Evolutionary conservation across 2,329 filamentous ascomycete species (phyloP).

Genomic region (Cryphonectria parasitica): DNA sequence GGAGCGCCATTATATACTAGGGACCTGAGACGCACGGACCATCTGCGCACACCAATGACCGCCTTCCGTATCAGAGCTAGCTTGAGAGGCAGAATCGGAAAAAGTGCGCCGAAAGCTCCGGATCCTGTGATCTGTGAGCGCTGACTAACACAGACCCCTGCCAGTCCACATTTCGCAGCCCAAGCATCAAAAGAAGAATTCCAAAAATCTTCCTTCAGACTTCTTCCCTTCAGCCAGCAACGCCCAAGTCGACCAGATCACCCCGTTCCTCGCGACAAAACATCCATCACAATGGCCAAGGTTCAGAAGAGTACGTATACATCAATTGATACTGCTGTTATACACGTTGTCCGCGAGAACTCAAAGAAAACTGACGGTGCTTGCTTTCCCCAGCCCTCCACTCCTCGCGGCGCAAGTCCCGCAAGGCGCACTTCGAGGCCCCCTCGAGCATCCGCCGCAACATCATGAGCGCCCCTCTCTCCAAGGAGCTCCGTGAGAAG

Average conservation of each 20-base stretch:
- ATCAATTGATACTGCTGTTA: background rate
- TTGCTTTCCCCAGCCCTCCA: slow-evolving; percentile 55
- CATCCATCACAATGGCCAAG: slow-evolving; percentile 67
- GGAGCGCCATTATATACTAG: slow-evolving; percentile 17
- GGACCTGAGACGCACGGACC: background rate
- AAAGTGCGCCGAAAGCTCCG: slow-evolving; percentile 27
- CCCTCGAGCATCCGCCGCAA: slow-evolving; percentile 91
- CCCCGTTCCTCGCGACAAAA: slow-evolving; percentile 31
- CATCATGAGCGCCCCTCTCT: slow-evolving; percentile 95
- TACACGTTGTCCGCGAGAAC: background rate
- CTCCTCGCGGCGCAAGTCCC: slow-evolving; percentile 96
- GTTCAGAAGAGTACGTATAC: slow-evolving; percentile 54
- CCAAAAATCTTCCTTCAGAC: background rate
- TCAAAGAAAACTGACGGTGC: slow-evolving; percentile 30
- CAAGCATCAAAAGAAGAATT: slow-evolving; percentile 12
- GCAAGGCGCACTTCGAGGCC: slow-evolving; percentile 97
- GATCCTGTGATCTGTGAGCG: background rate
- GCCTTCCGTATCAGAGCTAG: background rate
- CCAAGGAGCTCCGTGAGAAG: slow-evolving; percentile 98
- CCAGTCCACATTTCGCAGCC: slow-evolving; percentile 21
- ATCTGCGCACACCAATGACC: slow-evolving; percentile 10
- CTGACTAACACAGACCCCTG: background rate
- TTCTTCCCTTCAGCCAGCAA: slow-evolving; percentile 15
- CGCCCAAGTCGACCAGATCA: slow-evolving; percentile 24
- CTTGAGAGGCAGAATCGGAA: slow-evolving; percentile 16